Evolutionary conservation across 2,329 filamentous ascomycete species (phyloP).

Genomic region (Colletotrichum tamarilloi): DNA sequence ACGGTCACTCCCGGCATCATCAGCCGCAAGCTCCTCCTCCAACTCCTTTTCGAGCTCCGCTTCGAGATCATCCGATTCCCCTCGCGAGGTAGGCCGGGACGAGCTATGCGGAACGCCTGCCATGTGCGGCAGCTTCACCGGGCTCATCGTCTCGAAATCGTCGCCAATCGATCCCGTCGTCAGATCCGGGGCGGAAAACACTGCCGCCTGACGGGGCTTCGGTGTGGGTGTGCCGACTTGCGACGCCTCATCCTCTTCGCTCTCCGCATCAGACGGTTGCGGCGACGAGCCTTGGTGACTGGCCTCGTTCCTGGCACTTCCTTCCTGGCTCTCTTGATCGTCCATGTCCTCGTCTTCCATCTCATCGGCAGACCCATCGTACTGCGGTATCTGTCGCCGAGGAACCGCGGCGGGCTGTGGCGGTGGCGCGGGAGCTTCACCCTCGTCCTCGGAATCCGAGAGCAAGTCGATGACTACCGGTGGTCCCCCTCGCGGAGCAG

Average conservation of each 20-base stretch:
- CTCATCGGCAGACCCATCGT: slow-evolving; percentile 27
- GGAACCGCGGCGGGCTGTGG: not conserved
- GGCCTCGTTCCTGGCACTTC: not conserved
- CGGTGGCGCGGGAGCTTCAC: not conserved
- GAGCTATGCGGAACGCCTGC: not conserved
- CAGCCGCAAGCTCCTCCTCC: slow-evolving; percentile 18
- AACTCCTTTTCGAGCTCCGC: slow-evolving; percentile 27
- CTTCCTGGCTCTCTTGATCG: slow-evolving; percentile 24
- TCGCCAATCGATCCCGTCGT: slow-evolving; percentile 11
- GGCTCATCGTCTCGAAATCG: slow-evolving; percentile 34
- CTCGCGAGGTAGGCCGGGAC: slow-evolving; percentile 6
- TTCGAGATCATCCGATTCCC: slow-evolving; percentile 17
- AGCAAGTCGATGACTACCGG: slow-evolving; percentile 35
- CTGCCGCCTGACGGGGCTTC: not conserved
- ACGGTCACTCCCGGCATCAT: not conserved
- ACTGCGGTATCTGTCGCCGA: slow-evolving; percentile 10
- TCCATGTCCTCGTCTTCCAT: slow-evolving; percentile 5
- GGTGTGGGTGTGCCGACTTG: slow-evolving; percentile 21
- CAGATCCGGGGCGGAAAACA: not conserved
- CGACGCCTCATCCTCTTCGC: slow-evolving; percentile 12
- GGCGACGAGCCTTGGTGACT: not conserved
- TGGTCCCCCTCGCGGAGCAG: slow-evolving; percentile 2
- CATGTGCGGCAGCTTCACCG: slow-evolving; percentile 16
- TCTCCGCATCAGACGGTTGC: not conserved
- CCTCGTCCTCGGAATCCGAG: slow-evolving; percentile 36